Conservation (phyloP, 139 green algal genomes). For the Chlorella sp. region DNA sequence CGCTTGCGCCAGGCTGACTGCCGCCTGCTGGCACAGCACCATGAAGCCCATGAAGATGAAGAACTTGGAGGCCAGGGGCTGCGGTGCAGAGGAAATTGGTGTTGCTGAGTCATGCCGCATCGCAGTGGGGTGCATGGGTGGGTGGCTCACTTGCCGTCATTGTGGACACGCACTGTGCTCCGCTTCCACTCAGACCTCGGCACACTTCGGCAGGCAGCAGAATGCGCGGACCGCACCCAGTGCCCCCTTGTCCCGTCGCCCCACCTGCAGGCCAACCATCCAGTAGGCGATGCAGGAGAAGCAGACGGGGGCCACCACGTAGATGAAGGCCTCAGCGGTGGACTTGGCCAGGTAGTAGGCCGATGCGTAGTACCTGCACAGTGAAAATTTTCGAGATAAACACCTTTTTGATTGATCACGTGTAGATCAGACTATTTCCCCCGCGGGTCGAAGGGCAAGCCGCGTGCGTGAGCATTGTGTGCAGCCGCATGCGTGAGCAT, state of each 20-base stretch:
- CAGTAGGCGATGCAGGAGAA: slow-evolving; percentile 66
- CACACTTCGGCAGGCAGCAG: too few species aligned
- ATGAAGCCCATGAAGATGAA: slow-evolving; percentile 60
- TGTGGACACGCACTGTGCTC: too few species aligned
- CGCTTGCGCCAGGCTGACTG: slow-evolving; percentile 47
- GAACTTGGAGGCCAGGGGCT: slow-evolving; percentile 49
- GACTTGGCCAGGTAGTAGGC: slow-evolving; percentile 68
- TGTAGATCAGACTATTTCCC: too few species aligned
- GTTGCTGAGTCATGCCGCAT: neutral
- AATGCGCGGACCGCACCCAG: too few species aligned
- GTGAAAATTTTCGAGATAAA: too few species aligned
- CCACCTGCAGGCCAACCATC: slow-evolving; percentile 56
- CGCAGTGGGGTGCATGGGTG: neutral
- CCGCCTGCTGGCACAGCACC: slow-evolving; percentile 54
- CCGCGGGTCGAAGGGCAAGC: too few species aligned
- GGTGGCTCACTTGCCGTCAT: neutral
- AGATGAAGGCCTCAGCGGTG: slow-evolving; percentile 47
- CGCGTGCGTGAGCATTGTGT: too few species aligned
- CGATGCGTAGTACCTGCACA: slow-evolving; percentile 58
- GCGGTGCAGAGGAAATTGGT: neutral
- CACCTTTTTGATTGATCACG: too few species aligned
- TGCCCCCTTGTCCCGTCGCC: too few species aligned
- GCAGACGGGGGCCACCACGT: slow-evolving; percentile 45
- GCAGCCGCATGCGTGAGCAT: too few species aligned
- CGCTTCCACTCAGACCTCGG: too few species aligned